phyloP scores from a whole-genome alignment of 495 filamentous ascomycete genomes.

The Amniculicola lignicola region DNA sequence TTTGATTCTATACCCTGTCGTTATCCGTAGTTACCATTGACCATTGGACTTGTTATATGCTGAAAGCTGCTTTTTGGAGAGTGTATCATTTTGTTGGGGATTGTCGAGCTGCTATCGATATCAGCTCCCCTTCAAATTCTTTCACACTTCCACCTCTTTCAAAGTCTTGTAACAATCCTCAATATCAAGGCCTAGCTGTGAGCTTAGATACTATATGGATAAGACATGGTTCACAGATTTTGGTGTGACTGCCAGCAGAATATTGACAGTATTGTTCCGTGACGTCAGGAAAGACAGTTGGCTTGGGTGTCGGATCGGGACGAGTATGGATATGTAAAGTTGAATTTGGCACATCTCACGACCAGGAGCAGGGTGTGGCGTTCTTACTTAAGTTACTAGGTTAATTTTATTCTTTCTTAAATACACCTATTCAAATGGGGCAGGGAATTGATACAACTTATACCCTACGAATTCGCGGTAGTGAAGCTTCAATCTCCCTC shows the following conservation, averaged over 20 bases:
- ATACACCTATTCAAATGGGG: constrained; percentile 6
- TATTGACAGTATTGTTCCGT: constrained; percentile 33
- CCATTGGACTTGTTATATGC: too few species aligned
- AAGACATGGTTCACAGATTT: constrained; percentile 33
- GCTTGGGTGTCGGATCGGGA: constrained; percentile 32
- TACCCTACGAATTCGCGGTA: constrained; percentile 1
- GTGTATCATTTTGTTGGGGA: too few species aligned
- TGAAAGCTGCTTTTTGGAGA: too few species aligned
- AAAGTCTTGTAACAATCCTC: constrained; percentile 12
- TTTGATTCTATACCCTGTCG: too few species aligned
- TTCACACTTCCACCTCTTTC: background rate
- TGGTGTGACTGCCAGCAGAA: constrained; percentile 35
- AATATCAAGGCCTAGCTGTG: constrained; percentile 26
- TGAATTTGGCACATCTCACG: background rate
- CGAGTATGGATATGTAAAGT: constrained; percentile 34
- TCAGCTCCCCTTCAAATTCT: background rate
- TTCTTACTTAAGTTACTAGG: background rate
- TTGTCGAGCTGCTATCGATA: too few species aligned
- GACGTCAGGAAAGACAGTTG: constrained; percentile 24
- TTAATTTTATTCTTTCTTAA: constrained; percentile 1
- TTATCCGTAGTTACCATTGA: too few species aligned
- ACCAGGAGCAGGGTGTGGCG: background rate
- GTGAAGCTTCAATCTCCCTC: constrained; percentile 6
- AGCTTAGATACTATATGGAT: constrained; percentile 34
- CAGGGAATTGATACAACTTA: constrained; percentile 4